Base-by-base conservation (phyloP, 257 asterid genomes). In the Plantago major region DNA sequence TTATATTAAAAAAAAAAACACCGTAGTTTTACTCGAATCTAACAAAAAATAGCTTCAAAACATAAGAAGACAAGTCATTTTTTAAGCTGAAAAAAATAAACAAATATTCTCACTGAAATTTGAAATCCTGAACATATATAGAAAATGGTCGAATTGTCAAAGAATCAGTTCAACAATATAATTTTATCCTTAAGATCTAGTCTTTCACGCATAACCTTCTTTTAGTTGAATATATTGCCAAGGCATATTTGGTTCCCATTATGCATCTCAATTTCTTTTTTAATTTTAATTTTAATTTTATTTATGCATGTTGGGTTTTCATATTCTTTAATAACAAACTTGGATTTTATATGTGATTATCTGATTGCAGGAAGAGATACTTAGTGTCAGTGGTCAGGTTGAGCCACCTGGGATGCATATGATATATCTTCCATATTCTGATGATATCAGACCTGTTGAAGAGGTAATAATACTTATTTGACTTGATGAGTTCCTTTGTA, bases 341-440 rank as follows among this genome's bases (percentile, higher is more conserved):
- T 28, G 14, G 52, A 60, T 50, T 62, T 60, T 58, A 26, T 37
- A 57, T 62, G 67, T 53, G 33, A 51, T 71, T 67, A 19, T 54
- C 58, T 33, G 71, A 68, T 57, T 74, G 71, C 87, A 91, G 98
- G 95, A 84, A 46, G 99, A 92, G 83, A 80, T 84, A 68, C 71
- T 73, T 40, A 84, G 81, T 73, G 30, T 72, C 60, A 66, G 94
- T 61, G 99, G 99, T 67, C 99, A 89, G 82, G 75, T 89, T 47
- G 99, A 92, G 81, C 99, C 99, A 69, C 96, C 99, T 42, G 99
- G 99, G 68, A 92, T 92, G 97, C 95, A 92, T 74, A 82, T 92
- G 87, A 86, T 92, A 71, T 78, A 81, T 73, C 96, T 92, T 80
- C 99, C 97, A 45, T 92, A 74, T 83, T 87, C 95, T 61, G 97